Base-by-base conservation (phyloP, 2,329 filamentous ascomycete species). In the Stagonosporopsis chrysanthemi region DNA sequence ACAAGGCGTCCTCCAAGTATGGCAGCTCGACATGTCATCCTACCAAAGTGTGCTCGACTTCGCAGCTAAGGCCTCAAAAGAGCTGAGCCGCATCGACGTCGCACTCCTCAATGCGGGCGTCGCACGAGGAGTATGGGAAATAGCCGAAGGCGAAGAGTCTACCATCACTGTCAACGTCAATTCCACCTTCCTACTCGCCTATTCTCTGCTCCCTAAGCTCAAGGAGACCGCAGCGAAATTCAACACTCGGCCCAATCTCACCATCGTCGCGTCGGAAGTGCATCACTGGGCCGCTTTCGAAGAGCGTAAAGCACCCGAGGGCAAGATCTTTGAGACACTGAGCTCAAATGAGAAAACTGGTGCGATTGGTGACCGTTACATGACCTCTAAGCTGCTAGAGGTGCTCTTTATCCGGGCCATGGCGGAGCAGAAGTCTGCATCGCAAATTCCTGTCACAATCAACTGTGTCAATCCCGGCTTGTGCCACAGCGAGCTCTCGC, bases 151-250 rank as follows among this genome's bases (percentile, higher is more conserved):
- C 9, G 67, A 67, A 54, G 75, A 78, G 57, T 50, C 50, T n/a
- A 80, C 74, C 0, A 62, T 87, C 11, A 82, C 86, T 62, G 81
- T 85, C 56, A 87, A 87, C 63, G 77, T 81, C 4, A 52, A 58
- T 6, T 43, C 82, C 1, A 86, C 84, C 1, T 76, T 79, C 8
- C 71, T 86, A 4, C 71, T 87, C 4, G 80, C 77, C 0, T 49
- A 84, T 2, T 66, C 83, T 2, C 71, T 87, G 22, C 70, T 76
- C 12, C 74, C 75, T 9, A 69, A 70, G 41, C 51, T 76, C 36
- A 58, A 61, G 11, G 51, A 57, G 3, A 69, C 67, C 11, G 67
- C 65, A 2, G 17, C 23, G 1, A 56, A 56, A 22, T 64, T 59
- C 52, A 54, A 59, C 36, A 60, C 52, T 3, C 48, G 56, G 2